A percentile compares a stretch with the other conserved stretches of the same genome.
Evolutionary conservation across 2,329 filamentous ascomycete species (phyloP).

Genomic region (Fusarium torreyae): DNA sequence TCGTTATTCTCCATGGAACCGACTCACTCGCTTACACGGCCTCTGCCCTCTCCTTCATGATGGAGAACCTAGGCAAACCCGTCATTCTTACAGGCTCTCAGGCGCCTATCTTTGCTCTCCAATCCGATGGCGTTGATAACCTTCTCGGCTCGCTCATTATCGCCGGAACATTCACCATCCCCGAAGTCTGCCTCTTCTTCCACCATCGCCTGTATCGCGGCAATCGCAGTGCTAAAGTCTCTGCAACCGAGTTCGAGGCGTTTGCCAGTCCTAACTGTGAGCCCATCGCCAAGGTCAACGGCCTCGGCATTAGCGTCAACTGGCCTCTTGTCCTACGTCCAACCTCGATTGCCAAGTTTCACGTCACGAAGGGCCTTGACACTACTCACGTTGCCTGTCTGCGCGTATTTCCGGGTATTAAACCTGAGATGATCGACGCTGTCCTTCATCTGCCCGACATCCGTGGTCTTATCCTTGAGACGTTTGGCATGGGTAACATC

Average conservation of each 20-base stretch:
- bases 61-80: conserved; percentile 90
- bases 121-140: conserved; percentile 93
- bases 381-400: conserved; percentile 92
- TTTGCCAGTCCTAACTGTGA: conserved; percentile 91
- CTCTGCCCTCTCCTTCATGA: conserved; percentile 93
- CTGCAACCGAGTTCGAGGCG: conserved; percentile 86
- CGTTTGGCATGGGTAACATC: conserved; percentile 93
- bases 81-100: conserved; percentile 88
- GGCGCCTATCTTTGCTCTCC: conserved; percentile 89
- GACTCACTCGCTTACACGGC: conserved; percentile 92
- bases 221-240: conserved; percentile 90
- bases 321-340: conserved; percentile 85
- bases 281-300: conserved; percentile 85
- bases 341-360: conserved; percentile 80
- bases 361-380: conserved; percentile 81
- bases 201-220: conserved; percentile 91
- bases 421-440: conserved; percentile 91
- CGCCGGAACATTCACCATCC: conserved; percentile 92
- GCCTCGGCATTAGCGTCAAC: conserved; percentile 83
- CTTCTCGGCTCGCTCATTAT: conserved; percentile 90
- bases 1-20: conserved; percentile 91
- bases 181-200: conserved; percentile 95
- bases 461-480: conserved; percentile 87
- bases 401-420: conserved; percentile 92
- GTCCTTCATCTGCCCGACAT: conserved; percentile 84